These are phyloP conservation scores for Fomitopsis palustris DNA, from an alignment of 1,284 basidiomycete species.

Conservation along the genomic window DNA sequence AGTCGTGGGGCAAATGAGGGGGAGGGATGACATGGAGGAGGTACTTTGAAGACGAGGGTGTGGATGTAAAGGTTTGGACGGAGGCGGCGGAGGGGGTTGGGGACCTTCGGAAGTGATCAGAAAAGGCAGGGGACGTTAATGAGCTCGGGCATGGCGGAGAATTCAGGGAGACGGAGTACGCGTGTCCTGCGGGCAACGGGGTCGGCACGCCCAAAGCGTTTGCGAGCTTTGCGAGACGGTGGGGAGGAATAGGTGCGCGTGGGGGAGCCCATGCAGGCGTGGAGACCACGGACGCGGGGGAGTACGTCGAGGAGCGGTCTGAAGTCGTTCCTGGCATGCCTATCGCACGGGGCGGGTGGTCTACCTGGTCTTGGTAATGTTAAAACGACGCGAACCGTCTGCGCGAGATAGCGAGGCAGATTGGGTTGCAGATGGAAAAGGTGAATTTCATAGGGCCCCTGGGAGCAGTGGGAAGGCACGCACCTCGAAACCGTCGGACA, in stretches of 20 bases:
- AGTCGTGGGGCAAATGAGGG: conserved; percentile 57
- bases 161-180: conserved; percentile 29
- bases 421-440: not conserved
- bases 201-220: conserved; percentile 79
- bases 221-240: conserved; percentile 73
- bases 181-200: conserved; percentile 53
- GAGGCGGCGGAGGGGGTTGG: conserved; percentile 52
- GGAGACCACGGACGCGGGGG: conserved; percentile 20
- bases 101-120: conserved; percentile 49
- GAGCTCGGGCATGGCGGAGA: conserved; percentile 30
- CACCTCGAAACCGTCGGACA: not conserved
- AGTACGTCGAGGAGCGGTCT: conserved; percentile 19
- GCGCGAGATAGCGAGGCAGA: not conserved
- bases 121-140: conserved; percentile 32
- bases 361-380: not conserved
- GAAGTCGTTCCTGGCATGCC: conserved; percentile 24
- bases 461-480: not conserved
- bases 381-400: not conserved
- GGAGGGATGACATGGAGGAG: conserved; percentile 78
- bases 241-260: conserved; percentile 66
- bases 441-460: not conserved
- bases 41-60: conserved; percentile 51
- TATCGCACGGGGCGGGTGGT: conserved; percentile 15
- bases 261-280: conserved; percentile 53
- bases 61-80: conserved; percentile 36